Base-by-base conservation (phyloP, 345 rosid genomes). In the Sapria himalayana region DNA sequence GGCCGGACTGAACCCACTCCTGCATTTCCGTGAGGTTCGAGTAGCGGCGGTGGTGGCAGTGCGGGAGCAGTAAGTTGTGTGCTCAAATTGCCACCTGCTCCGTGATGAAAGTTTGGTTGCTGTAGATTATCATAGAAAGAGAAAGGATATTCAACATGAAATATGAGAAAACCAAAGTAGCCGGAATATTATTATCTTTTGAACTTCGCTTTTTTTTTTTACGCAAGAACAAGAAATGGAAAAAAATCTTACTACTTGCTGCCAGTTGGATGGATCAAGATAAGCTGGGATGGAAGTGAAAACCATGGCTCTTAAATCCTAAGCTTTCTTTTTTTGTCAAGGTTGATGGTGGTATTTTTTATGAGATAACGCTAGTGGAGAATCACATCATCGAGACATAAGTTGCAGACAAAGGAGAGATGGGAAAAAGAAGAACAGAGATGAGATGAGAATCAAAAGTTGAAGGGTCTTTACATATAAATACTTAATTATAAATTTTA, bases 211-310 rank as follows among this genome's bases (percentile, higher is more conserved):
- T 29, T 31, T 45, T 40, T 59, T 55, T 51, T 74, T 48, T 46
- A 31, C 29, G 40, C 50, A 37, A 37, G 51, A 57, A 54, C 59
- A 37, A 37, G 39, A 22, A 9, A 46, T 38, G 11, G 15, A 39
- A 27, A 23, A 50, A 41, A 25, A 47, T 14, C n/a, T 13, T 31
- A 25, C 51, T 69, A 81, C 93, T 58, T 74, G 93, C 44, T 76
- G 94, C 94, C 94, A 89, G 80, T 82, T 82, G 71, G 81, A 55
- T 42, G 85, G 93, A 79, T 82, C 98, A 69, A 79, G 91, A 70
- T 89, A 82, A 67, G 91, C 67, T 63, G 92, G 86, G 47, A 82
- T 63, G 51, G 98, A 76, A 33, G 95, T 52, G 50, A 72, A 89
- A 70, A 68, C 91, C 98, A 89, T 89, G 52, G 64, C 50, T 54